Base-by-base conservation (phyloP, 805 yeast genomes). In the Candida mattraensis region DNA sequence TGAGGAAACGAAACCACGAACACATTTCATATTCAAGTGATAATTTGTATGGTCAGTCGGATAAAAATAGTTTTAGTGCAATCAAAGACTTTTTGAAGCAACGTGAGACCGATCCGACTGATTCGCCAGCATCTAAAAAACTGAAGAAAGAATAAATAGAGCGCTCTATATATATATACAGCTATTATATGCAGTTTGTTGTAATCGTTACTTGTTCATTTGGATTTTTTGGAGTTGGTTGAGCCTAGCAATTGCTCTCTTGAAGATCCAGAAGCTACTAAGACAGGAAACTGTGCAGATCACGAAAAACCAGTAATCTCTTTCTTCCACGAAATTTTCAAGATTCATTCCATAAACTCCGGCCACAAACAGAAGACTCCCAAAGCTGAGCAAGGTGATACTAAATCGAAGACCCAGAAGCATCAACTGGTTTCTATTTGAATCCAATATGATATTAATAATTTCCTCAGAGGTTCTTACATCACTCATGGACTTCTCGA, bases 341-440 rank as follows among this genome's bases (percentile, higher is more conserved):
- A 93, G 66, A 61, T 93, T 93, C 99, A 93, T 93, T 22, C 99
- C 99, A 60, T 89, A 93, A 8, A 87, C 66, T 0, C 96, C 83
- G 2, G 95, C 93, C 11, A 87, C 57, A 47, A 85, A 86, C 29
- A 94, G 66, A 1, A 93, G 83, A 11, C 81, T 75, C 2, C 95
- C 95, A 52, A 89, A 66, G 3, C 95, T 82, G 22, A 93, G 64
- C 38, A 94, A 70, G 0, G 95, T 93, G 17, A 87, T 79, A 33
- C 93, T 81, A 57, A 87, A 87, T 49, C 83, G 73, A 38, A 93
- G 67, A 3, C 95, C 95, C 24, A 93, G 66, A 18, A 88, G 59
- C 96, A 93, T 88, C 42, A 93, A 69, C 47, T 91, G 87, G 60
- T 93, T 93, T 60, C 99, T 75, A 60, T 93, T 91, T 1, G 97